Evolutionary conservation across 2,329 filamentous ascomycete genomes (phyloP).

Genomic region (Domatiomyces globalis): DNA sequence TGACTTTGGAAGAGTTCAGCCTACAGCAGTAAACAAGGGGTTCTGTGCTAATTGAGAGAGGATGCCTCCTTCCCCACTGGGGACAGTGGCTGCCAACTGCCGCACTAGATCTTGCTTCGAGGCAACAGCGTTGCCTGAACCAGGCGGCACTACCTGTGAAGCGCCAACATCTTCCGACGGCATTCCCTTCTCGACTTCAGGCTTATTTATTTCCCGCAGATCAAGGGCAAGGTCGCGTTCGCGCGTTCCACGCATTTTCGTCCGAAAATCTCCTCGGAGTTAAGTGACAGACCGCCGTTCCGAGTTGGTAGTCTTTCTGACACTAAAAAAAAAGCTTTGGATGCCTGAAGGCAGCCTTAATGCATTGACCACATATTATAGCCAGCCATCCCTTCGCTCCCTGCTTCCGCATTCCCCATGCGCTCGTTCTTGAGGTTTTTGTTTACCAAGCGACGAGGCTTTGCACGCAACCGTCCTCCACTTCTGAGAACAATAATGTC

Average conservation of each 20-base stretch:
- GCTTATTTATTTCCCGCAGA: neutral
- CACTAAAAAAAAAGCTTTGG: too few relatives aligned
- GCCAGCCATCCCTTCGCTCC: neutral
- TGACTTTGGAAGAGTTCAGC: conserved; percentile 1
- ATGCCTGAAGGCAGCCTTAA: too few relatives aligned
- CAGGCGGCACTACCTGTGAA: neutral
- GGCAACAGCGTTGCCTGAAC: conserved; percentile 1
- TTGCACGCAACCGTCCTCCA: conserved; percentile 10
- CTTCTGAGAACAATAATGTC: conserved; percentile 24
- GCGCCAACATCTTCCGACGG: neutral
- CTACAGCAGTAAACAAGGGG: conserved; percentile 38
- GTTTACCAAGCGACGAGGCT: conserved; percentile 10
- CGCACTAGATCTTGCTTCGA: conserved; percentile 13
- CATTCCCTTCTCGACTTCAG: neutral
- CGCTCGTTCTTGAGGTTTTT: conserved; percentile 11
- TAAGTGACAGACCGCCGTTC: conserved; percentile 10
- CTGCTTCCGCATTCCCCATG: conserved; percentile 7
- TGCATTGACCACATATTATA: neutral
- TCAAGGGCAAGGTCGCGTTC: neutral
- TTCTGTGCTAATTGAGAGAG: conserved; percentile 33
- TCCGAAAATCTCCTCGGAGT: conserved; percentile 1
- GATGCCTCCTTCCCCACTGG: conserved; percentile 26
- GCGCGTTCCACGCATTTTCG: too few relatives aligned
- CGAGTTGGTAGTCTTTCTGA: too few relatives aligned
- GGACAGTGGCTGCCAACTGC: conserved; percentile 6